These are phyloP conservation scores for Malania oleifera DNA, from an alignment of 164 flowering plant species.

Conservation along the genomic window DNA sequence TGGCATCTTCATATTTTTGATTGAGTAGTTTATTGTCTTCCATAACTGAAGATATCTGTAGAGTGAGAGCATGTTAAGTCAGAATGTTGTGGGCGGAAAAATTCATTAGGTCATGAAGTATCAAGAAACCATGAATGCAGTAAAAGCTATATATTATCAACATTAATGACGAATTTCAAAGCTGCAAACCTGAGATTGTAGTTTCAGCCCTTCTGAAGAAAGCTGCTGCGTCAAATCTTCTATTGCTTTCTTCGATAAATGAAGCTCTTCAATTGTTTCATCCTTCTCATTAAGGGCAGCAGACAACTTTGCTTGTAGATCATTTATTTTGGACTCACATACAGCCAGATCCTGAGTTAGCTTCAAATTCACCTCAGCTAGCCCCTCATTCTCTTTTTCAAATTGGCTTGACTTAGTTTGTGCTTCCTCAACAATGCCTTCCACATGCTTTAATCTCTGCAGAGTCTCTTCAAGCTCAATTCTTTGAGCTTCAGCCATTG, in stretches of 20 bases:
- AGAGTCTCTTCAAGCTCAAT: slow-evolving; percentile 60
- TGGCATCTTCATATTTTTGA: slow-evolving; percentile 47
- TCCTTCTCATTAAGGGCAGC: slow-evolving; percentile 42
- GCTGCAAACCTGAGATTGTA: slow-evolving; percentile 62
- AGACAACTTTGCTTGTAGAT: slow-evolving; percentile 41
- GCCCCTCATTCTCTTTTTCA: slow-evolving; percentile 50
- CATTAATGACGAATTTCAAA: background rate
- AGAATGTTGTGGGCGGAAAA: background rate
- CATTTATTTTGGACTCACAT: slow-evolving; percentile 50
- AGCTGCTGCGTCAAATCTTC: slow-evolving; percentile 59
- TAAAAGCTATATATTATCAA: background rate
- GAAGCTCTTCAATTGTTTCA: slow-evolving; percentile 43
- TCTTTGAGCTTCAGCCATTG: slow-evolving; percentile 35
- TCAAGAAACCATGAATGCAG: background rate
- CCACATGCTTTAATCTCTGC: slow-evolving; percentile 41
- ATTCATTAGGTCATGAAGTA: background rate
- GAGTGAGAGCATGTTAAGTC: background rate
- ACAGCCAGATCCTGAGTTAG: slow-evolving; percentile 57
- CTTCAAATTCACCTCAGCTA: slow-evolving; percentile 62
- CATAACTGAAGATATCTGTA: slow-evolving; percentile 66
- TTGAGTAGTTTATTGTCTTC: slow-evolving; percentile 69
- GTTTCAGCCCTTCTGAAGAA: slow-evolving; percentile 42
- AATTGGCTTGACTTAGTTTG: slow-evolving; percentile 30
- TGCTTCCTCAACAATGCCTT: slow-evolving; percentile 48
- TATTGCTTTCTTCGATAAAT: slow-evolving; percentile 41